Evolutionary conservation across 352 stramenopile genomes (phyloP), one percentile per base, ranked within the genome.

Genomic region (Phytophthora tentaculata): DNA sequence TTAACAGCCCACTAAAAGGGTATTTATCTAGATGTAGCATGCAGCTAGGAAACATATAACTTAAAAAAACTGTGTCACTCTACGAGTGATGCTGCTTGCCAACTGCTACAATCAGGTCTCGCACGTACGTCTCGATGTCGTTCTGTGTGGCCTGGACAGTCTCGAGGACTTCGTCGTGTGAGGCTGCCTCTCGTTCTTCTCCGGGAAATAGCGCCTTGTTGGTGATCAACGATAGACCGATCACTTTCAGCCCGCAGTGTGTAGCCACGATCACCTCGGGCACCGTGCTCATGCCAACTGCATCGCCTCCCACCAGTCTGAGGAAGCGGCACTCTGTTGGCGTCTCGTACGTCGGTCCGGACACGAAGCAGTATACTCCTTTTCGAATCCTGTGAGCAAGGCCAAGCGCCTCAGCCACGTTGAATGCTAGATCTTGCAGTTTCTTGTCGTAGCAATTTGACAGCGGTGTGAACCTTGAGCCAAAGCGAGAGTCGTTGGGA

Each of bases 321-420:
- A 99, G 76, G 62, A 99, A 96, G 37, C 82, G 80, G 65, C 91
- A 98, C 71, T 99, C 97, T 9, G 92, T 94, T 29, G 92, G 91
- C 23, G 94, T 98, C 81, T 99, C 97, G 76, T 98, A 99, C 63
- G 97, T 98, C 9, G 97, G 97, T 20, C 93, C 97, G 4, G 89
- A 98, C 10, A 99, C 95, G 76, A 99, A 99, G 76, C 94, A 98
- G 82, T 99, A 99, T 1, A 94, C 96, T 60, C 91, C 96, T 19
- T 74, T 80, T 26, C 85, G 81, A 35, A 98, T 64, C 74, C 96
- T 97, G 44, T 96, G 69, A 17, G 83, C 65, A 29, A 98, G 81
- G 9, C 84, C 67, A 6, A 98, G 72, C 13, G 93, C 69, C 50
- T 95, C 77, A 2, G 95, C 94, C 16, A 95, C 90, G 13, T 80